These are phyloP conservation scores for Sungouiella thailandica DNA, from an alignment of 805 yeast species.

Conservation along the genomic window DNA sequence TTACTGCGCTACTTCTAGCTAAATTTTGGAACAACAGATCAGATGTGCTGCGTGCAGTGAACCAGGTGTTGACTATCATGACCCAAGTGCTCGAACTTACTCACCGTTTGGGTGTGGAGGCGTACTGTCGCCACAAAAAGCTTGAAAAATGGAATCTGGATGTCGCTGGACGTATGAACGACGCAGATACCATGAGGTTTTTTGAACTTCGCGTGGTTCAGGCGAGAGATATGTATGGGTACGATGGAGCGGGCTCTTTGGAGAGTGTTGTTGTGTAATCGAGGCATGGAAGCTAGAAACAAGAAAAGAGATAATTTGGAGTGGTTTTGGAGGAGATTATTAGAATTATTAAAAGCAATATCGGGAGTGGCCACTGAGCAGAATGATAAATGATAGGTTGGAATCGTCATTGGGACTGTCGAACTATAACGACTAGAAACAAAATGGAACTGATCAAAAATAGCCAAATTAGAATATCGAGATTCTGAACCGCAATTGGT, in stretches of 20 bases:
- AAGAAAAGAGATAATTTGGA: too few relatives aligned
- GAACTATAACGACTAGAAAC: too few relatives aligned
- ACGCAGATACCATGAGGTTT: constrained; percentile 56
- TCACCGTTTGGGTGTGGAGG: constrained; percentile 28
- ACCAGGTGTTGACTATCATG: constrained; percentile 56
- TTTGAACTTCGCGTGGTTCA: constrained; percentile 70
- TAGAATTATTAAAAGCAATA: too few relatives aligned
- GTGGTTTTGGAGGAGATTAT: too few relatives aligned
- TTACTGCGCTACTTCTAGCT: constrained; percentile 73
- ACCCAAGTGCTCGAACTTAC: constrained; percentile 46
- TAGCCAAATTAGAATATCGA: too few relatives aligned
- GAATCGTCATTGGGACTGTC: too few relatives aligned
- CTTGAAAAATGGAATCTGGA: not conserved
- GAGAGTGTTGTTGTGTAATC: constrained; percentile 3
- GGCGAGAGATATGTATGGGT: constrained; percentile 39
- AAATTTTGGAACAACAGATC: constrained; percentile 37
- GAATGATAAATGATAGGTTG: too few relatives aligned
- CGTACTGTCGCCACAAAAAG: constrained; percentile 22
- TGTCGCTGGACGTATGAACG: constrained; percentile 42
- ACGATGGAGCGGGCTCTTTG: constrained; percentile 18
- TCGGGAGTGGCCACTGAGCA: too few relatives aligned
- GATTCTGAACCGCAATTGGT: too few relatives aligned
- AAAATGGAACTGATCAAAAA: too few relatives aligned
- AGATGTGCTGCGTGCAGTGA: constrained; percentile 34
- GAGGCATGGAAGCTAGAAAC: constrained; percentile 26